Evolutionary conservation across 2,329 filamentous ascomycete genomes (phyloP).

Genomic region (Clathrospora elynae): DNA sequence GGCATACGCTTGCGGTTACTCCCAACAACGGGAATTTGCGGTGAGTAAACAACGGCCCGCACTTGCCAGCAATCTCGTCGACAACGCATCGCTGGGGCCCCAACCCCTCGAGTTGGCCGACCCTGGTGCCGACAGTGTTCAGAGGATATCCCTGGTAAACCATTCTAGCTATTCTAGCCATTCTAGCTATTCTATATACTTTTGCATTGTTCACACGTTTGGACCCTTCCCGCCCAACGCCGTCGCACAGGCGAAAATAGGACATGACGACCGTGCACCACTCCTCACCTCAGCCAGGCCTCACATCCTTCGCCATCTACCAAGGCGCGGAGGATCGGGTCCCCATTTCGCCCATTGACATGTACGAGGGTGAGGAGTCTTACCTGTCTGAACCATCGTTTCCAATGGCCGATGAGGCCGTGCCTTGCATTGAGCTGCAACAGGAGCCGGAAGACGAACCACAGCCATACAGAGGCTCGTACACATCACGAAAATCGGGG

Average conservation of each 20-base stretch:
- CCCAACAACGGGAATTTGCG: conserved; percentile 19
- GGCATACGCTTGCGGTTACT: conserved; percentile 20
- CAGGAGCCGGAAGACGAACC: conserved; percentile 26
- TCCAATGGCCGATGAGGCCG: conserved; percentile 33
- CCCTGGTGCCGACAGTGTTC: conserved; percentile 7
- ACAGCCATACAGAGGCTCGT: conserved; percentile 40
- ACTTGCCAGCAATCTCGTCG: conserved; percentile 19
- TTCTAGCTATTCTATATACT: background rate
- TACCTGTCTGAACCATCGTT: conserved; percentile 41
- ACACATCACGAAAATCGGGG: conserved; percentile 37
- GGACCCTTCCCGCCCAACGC: conserved; percentile 21
- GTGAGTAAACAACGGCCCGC: conserved; percentile 27
- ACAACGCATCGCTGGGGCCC: conserved; percentile 28
- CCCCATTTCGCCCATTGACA: conserved; percentile 36
- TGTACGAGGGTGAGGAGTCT: conserved; percentile 42
- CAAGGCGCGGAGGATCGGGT: conserved; percentile 41
- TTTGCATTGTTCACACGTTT: conserved; percentile 5
- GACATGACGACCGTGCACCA: conserved; percentile 43
- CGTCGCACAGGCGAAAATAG: conserved; percentile 27
- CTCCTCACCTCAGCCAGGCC: conserved; percentile 34
- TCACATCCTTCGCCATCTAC: conserved; percentile 42
- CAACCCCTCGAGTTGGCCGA: conserved; percentile 9
- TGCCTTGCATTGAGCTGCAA: conserved; percentile 40
- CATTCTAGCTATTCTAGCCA: conserved; percentile 4
- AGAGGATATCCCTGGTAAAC: conserved; percentile 14